Evolutionary conservation across 2,329 filamentous ascomycete species (phyloP).

Genomic region (Hypoxylon sp.): DNA sequence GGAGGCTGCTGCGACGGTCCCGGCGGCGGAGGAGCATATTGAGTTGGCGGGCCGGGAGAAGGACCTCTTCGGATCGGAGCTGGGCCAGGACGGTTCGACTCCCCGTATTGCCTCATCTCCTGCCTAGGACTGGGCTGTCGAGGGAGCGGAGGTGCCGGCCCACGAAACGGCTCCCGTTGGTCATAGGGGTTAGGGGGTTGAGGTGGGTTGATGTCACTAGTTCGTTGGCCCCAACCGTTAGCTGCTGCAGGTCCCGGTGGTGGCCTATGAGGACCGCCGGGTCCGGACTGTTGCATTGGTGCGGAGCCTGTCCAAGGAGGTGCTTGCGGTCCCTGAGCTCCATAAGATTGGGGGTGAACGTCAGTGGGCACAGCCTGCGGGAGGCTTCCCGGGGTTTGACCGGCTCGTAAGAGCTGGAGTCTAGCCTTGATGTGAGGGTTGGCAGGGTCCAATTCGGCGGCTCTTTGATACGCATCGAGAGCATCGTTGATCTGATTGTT

Average conservation of each 20-base stretch:
- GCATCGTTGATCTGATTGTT: constrained; percentile 99
- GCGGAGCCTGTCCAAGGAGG: constrained; percentile 91
- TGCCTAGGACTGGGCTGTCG: constrained; percentile 83
- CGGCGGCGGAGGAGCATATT: constrained; percentile 70
- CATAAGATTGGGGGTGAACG: constrained; percentile 94
- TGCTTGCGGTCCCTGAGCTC: constrained; percentile 85
- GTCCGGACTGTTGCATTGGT: constrained; percentile 65
- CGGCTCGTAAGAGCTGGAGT: constrained; percentile 87
- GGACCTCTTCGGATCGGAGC: constrained; percentile 66
- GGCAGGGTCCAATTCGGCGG: constrained; percentile 90
- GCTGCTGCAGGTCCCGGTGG: constrained; percentile 71
- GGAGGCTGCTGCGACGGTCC: constrained; percentile 58
- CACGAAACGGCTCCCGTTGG: constrained; percentile 79
- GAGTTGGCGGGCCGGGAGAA: constrained; percentile 66
- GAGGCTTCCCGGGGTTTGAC: constrained; percentile 79
- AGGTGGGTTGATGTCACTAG: constrained; percentile 85
- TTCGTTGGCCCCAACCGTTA: constrained; percentile 70
- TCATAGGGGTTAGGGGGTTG: constrained; percentile 88
- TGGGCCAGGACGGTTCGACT: constrained; percentile 70
- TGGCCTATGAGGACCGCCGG: constrained; percentile 71
- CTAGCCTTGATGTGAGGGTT: constrained; percentile 98
- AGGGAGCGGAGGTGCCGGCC: constrained; percentile 74
- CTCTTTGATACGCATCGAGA: constrained; percentile 93
- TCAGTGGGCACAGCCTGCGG: constrained; percentile 92
- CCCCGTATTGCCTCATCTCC: constrained; percentile 80